Evolutionary conservation across 2,329 filamentous ascomycete genomes (phyloP), one percentile per base, ranked within the genome.

Genomic region (Ceratocystis variospora): DNA sequence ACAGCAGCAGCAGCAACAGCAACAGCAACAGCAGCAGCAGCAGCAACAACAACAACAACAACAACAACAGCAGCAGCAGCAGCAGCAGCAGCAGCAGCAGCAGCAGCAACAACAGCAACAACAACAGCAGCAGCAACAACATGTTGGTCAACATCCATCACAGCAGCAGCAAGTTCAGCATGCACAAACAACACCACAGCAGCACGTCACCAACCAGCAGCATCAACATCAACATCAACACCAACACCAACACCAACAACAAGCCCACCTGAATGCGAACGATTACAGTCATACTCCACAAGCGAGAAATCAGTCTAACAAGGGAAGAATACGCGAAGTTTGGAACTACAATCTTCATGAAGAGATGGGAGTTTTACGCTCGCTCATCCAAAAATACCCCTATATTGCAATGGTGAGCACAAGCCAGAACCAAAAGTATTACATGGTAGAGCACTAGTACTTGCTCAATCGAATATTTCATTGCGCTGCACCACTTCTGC

Each of bases 361-460:
- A 73, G 94, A 99, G 78, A 94, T 99, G 87, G 87, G 85, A 7
- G 79, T 88, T 62, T 77, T 99, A 71, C 83, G 93, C 74, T 85
- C 88, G 68, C 78, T 97, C 72, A 85, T 97, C 70, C 89, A 96
- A 69, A 89, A 88, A 72, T 97, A 95, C 75, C 90, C 91, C 53
- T 97, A 95, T 74, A 93, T 99, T 76, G 93, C 92, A 71, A 97
- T 99, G 94, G 92, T 96, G 79, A 79, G 87, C 69, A 28, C 19
- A 48, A 25, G 46, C 53, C 22, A 53, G 48, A 53, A 28, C 37
- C 10, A 41, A 41, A 3, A 12, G 10, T 3, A 41, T 10, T 41
- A 41, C 10, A 12, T 41, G 37, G 37, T 3, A 41, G 37, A 41
- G 10, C 37, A 41, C 33, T 37, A 12, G 37, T 41, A 4, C 37